Evolutionary conservation across 1,284 basidiomycete species (phyloP), one percentile per base, ranked within the genome.

Genomic region (Ceratobasidium sp.): DNA sequence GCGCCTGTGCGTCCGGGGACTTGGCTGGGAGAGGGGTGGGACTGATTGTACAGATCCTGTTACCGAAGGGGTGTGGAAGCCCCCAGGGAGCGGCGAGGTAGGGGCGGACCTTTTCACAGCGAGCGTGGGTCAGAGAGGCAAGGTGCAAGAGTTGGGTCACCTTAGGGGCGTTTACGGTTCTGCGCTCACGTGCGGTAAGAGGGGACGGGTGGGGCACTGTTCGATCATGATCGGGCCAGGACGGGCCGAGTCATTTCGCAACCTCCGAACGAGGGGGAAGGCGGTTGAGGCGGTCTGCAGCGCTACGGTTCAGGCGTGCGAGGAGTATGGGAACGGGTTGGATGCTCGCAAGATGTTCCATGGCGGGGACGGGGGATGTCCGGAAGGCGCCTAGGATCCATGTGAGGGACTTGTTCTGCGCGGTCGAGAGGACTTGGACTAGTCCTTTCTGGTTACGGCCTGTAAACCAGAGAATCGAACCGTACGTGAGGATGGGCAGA

Each of bases 401-500:
- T 18, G 11, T 44, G 43, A 9, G 18, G 18, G 43, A 9, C 43
- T 44, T 18, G 43, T 44, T 44, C 43, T 44, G 43, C 18, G 18
- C 18, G 43, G 43, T 44, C 43, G 9, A 18, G 43, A 44, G 9
- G 43, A 18, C 18, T 18, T 44, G 9, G 43, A 18, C 18, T 9
- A 44, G 43, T 18, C 9, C 9, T 18, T 44, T 44, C 18, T 9
- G 18, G 43, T 44, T 44, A 9, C 43, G 9, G 43, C 18, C 18
- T 18, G 11, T 9, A 44, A 18, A 11, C 43, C 43, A 44, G 11
- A 44, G 18, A 9, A 44, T 11, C 9, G 43, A 44, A 44, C 43
- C 79, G 63, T 80, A 81, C 1, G 80, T 77, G 54, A 83, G 77
- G 16, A 80, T 77, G 0, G 82, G 80, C 1, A 80, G 35, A 0